Evolutionary conservation across 495 filamentous ascomycete species (phyloP).

Genomic region (Talaromyces borbonicus): DNA sequence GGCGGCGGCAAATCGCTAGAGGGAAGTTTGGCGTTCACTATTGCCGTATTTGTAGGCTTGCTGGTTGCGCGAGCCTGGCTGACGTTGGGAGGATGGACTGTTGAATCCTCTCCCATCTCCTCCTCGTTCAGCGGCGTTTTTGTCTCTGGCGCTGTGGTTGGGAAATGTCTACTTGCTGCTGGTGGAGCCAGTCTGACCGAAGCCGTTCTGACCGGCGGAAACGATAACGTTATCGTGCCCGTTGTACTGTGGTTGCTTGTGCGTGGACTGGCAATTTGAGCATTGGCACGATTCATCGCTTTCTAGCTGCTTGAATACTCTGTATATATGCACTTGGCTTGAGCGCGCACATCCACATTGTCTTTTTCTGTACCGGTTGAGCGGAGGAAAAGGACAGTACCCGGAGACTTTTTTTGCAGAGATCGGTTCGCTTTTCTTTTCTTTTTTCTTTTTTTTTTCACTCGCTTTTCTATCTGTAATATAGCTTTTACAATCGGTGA

Average conservation of each 20-base stretch:
- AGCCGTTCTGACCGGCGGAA: constrained; percentile 90
- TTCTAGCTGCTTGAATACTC: too few species aligned
- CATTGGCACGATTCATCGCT: too few species aligned
- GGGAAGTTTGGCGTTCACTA: constrained; percentile 76
- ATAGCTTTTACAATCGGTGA: too few species aligned
- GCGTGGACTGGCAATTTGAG: constrained; percentile 61
- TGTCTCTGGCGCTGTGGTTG: constrained; percentile 33
- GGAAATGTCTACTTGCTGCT: constrained; percentile 60
- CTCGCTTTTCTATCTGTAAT: too few species aligned
- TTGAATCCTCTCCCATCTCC: constrained; percentile 3
- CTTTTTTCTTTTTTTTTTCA: too few species aligned
- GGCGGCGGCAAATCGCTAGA: constrained; percentile 92
- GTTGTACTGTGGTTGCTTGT: constrained; percentile 87
- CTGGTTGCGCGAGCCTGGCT: constrained; percentile 68
- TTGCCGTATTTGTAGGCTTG: constrained; percentile 67
- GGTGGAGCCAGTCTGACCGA: constrained; percentile 82
- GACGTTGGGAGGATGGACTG: constrained; percentile 57
- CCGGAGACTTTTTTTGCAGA: too few species aligned
- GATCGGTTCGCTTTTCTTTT: too few species aligned
- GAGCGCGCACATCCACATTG: neutral
- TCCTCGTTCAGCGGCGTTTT: constrained; percentile 14
- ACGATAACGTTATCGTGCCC: constrained; percentile 98
- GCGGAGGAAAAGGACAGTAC: too few species aligned
- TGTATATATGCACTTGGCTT: constrained; percentile 7
- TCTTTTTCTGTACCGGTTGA: constrained; percentile 3